These are phyloP conservation scores for Pisolithus thermaeus DNA, from an alignment of 1,284 basidiomycete species.

Conservation along the genomic window DNA sequence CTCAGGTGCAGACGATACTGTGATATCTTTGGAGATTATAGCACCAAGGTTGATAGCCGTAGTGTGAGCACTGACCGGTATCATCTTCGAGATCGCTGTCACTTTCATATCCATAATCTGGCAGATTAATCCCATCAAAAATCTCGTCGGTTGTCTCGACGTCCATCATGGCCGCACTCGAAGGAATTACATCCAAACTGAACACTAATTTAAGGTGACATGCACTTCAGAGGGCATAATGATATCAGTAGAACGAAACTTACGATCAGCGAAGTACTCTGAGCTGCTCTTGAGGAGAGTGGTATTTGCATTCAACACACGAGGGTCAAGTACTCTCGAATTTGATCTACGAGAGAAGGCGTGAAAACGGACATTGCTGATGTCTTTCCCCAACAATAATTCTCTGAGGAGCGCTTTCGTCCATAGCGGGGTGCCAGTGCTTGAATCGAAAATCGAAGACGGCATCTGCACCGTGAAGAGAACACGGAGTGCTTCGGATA, in stretches of 20 bases:
- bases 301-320: background rate
- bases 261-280: slow-evolving; percentile 4
- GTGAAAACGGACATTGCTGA: slow-evolving; percentile 7
- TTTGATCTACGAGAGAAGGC: slow-evolving; percentile 6
- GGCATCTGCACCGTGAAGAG: too few species aligned
- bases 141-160: background rate
- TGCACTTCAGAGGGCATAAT: background rate
- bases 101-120: slow-evolving; percentile 9
- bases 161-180: slow-evolving; percentile 1
- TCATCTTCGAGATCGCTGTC: slow-evolving; percentile 19
- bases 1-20: too few species aligned
- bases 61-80: background rate
- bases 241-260: background rate
- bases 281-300: slow-evolving; percentile 1
- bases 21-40: too few species aligned
- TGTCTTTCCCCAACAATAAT: slow-evolving; percentile 5
- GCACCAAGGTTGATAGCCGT: too few species aligned
- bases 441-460: too few species aligned
- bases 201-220: background rate
- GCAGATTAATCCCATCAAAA: background rate
- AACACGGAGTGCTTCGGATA: too few species aligned
- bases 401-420: slow-evolving; percentile 2
- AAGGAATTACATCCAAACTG: background rate
- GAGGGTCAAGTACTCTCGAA: background rate
- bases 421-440: too few species aligned